Base-by-base conservation (phyloP, 1,139 yeast species). In the Taiozyma sp. region DNA sequence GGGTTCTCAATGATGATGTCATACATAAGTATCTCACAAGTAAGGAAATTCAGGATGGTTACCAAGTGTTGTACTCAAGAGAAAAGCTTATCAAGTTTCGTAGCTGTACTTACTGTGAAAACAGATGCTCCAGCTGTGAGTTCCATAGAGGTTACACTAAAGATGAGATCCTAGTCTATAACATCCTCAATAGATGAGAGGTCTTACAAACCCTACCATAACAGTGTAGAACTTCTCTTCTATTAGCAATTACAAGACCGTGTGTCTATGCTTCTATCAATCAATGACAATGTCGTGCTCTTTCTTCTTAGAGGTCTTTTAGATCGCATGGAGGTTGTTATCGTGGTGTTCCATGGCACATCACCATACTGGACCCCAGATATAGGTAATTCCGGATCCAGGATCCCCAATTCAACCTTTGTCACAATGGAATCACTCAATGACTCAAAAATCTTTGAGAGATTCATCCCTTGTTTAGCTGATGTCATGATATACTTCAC, bases 381-480 rank as follows among this genome's bases (percentile, higher is more conserved):
- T 44, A 67, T 69, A 29, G 68, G 63, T 50, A 68, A 68, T 47
- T 74, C 76, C 0, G 78, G 79, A 54, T 74, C 76, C 14, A 75
- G 60, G 10, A 59, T 64, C 3, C 78, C 79, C 43, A 73, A 63
- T 55, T 74, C 78, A 19, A 75, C 65, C 54, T 73, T 74, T 6
- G 76, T 67, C 29, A 75, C 58, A 13, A 75, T 69, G 61, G 69
- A 69, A 21, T 64, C 63, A 1, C 74, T 67, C 24, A 75, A 50
- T 34, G 64, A 71, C 53, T 76, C 78, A 59, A 83, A 83, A 11
- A 83, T 78, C 53, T 79, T 83, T 55, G 78, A 80, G 16, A 83
- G 81, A 22, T 84, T 83, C 53, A 76, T 77, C 13, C 86, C 86
- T 0, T 82, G 74, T 47, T 79, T 67, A 2, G 88, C 84, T 24